These are phyloP conservation scores for Clitopilus hobsonii DNA, from an alignment of 768 basidiomycete species.

Conservation along the genomic window DNA sequence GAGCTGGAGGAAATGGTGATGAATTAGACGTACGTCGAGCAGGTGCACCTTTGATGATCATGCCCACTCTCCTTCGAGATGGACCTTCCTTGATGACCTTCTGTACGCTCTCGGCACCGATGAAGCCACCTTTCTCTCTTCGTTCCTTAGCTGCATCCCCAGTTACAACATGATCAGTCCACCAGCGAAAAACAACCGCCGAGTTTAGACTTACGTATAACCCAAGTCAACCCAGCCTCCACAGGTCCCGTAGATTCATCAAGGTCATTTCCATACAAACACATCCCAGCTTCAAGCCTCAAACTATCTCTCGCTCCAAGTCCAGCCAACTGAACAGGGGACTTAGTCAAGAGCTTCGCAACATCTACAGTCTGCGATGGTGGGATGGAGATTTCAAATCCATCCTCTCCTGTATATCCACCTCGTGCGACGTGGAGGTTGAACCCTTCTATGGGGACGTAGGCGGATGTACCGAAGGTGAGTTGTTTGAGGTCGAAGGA, in stretches of 20 bases:
- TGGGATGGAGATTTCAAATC: slow-evolving; percentile 96
- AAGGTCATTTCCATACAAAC: slow-evolving; percentile 91
- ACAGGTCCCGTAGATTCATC: slow-evolving; percentile 84
- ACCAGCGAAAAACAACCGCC: neutral
- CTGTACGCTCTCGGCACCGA: slow-evolving; percentile 71
- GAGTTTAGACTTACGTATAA: slow-evolving; percentile 63
- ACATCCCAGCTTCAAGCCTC: slow-evolving; percentile 96
- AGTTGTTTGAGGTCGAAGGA: slow-evolving; percentile 68
- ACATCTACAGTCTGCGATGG: slow-evolving; percentile 71
- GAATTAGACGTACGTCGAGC: slow-evolving; percentile 65
- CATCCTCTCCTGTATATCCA: slow-evolving; percentile 98
- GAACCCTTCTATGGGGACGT: slow-evolving; percentile 71
- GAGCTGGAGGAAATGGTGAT: slow-evolving; percentile 1
- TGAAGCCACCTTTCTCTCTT: slow-evolving; percentile 64
- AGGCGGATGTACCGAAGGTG: slow-evolving; percentile 83
- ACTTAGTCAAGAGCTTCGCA: slow-evolving; percentile 57
- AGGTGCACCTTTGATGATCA: slow-evolving; percentile 79
- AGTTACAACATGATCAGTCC: neutral
- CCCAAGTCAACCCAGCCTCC: slow-evolving; percentile 90
- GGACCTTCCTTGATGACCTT: slow-evolving; percentile 80
- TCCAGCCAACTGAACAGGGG: slow-evolving; percentile 78
- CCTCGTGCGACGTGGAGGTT: slow-evolving; percentile 88
- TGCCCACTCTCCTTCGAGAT: slow-evolving; percentile 70
- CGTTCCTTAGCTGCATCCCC: slow-evolving; percentile 69
- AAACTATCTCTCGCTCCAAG: slow-evolving; percentile 91